phyloP scores from a whole-genome alignment of 495 filamentous ascomycete genomes.

The Daldinia bambusicola region DNA sequence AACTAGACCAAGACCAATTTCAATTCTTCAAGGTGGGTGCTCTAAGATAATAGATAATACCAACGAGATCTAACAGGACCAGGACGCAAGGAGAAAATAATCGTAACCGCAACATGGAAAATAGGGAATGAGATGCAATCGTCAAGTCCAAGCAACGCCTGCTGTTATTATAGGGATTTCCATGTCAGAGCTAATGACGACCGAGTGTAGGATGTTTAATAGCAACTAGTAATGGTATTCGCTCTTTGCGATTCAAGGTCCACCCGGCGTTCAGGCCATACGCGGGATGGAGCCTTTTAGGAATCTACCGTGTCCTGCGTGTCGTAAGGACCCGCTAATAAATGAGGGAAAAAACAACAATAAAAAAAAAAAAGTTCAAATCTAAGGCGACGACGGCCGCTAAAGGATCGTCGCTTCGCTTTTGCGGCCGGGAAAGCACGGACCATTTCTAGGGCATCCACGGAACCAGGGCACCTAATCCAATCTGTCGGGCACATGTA shows the following conservation, averaged over 20 bases:
- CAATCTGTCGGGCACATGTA: constrained; percentile 1
- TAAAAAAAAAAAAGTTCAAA: constrained; percentile 6
- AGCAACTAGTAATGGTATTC: too few relatives aligned
- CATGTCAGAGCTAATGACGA: constrained; percentile 21
- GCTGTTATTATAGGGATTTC: neutral
- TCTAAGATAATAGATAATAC: constrained; percentile 6
- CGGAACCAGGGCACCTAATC: neutral
- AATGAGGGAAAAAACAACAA: neutral
- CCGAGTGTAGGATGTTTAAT: constrained; percentile 15
- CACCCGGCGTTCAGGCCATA: neutral
- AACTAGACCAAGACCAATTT: neutral
- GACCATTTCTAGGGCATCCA: too few relatives aligned
- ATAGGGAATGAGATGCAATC: neutral
- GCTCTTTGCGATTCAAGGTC: constrained; percentile 6
- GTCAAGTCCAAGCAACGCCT: neutral
- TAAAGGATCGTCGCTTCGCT: neutral
- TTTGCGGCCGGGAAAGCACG: constrained; percentile 4
- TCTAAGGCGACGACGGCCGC: constrained; percentile 6
- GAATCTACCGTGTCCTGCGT: constrained; percentile 1
- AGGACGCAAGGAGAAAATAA: neutral
- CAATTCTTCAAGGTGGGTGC: neutral
- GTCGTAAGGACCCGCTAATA: constrained; percentile 6
- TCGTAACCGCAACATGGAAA: neutral
- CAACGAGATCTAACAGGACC: neutral
- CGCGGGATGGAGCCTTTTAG: neutral